phyloP scores from a whole-genome alignment of 2,329 filamentous ascomycete genomes.

The Corinectria fuckeliana region DNA sequence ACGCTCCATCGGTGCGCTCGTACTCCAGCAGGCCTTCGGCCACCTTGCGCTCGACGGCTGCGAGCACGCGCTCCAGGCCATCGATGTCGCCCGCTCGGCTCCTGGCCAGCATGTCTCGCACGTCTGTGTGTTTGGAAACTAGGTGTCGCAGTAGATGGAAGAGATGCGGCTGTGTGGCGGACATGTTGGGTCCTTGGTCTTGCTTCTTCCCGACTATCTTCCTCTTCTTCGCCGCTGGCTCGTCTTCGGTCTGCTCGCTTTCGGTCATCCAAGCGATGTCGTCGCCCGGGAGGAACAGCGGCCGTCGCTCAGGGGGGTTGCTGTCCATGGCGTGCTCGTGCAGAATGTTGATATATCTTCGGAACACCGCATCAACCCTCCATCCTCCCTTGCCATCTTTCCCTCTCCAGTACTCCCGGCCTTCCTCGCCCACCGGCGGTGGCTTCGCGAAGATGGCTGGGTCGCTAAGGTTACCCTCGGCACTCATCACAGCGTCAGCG shows the following conservation, averaged over 20 bases:
- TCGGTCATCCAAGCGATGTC: conserved; percentile 54
- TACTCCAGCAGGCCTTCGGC: conserved; percentile 76
- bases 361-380: conserved; percentile 84
- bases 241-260: conserved; percentile 44
- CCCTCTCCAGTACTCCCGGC: conserved; percentile 86
- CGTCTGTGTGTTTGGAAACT: conserved; percentile 78
- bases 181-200: conserved; percentile 67
- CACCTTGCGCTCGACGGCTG: conserved; percentile 76
- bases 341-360: conserved; percentile 90
- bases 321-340: conserved; percentile 75
- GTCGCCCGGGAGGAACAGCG: conserved; percentile 74
- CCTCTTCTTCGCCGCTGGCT: conserved; percentile 61
- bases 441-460: conserved; percentile 81
- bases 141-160: conserved; percentile 90
- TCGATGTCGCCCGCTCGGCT: conserved; percentile 73
- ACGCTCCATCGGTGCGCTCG: conserved; percentile 57
- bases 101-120: conserved; percentile 82
- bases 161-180: conserved; percentile 86
- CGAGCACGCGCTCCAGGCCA: conserved; percentile 77
- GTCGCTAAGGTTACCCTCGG: conserved; percentile 93
- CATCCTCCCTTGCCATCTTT: conserved; percentile 82
- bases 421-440: conserved; percentile 68
- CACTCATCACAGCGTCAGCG: conserved; percentile 93
- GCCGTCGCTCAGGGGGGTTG: conserved; percentile 69
- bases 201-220: conserved; percentile 45